Base-by-base conservation (phyloP, 805 yeast species). In the Candida namnaoensis region DNA sequence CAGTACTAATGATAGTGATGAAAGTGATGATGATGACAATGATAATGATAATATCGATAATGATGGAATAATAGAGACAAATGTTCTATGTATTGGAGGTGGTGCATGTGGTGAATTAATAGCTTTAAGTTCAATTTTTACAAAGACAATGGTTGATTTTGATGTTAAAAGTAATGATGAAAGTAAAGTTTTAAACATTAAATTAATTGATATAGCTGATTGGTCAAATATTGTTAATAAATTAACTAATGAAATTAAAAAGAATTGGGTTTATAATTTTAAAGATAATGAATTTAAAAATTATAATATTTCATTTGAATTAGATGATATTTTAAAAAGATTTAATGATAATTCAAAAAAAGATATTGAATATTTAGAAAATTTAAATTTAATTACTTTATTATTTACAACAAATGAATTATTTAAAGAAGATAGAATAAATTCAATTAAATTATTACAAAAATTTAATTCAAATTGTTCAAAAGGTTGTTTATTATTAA, bases 41-140 rank as follows among this genome's bases (percentile, higher is more conserved):
- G 43, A 45, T 14, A 41, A 32, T 14, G 40, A 35, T 5, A 36
- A 24, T 26, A 10, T 26, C 7, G 28, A 26, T 26, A 10, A 26
- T 26, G 28, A 26, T 7, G 28, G 5, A 26, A 10, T 8, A 26
- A 10, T 6, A 30, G 51, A 58, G 13, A 53, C 63, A 4, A 58
- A 68, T 7, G 74, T 80, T 0, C 57, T 87, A 32, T 75, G 82
- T 50, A 69, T 88, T 33, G 96, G 96, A 15, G 96, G 95, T 24
- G 96, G 96, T 32, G 96, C 96, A 0, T 86, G 91, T 5, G 85
- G 88, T 2, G 96, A 88, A 56, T 60, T 87, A 24, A 76, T 78
- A 30, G 74, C 76, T 0, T 53, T 86, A 36, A 76, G 77, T 1
- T 70, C 88, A 14, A 64, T 83, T 80, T 78, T 46, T 65, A 68